Evolutionary conservation across 176 grass and related monocot species (phyloP).

Genomic region (Rhynchospora pubera): DNA sequence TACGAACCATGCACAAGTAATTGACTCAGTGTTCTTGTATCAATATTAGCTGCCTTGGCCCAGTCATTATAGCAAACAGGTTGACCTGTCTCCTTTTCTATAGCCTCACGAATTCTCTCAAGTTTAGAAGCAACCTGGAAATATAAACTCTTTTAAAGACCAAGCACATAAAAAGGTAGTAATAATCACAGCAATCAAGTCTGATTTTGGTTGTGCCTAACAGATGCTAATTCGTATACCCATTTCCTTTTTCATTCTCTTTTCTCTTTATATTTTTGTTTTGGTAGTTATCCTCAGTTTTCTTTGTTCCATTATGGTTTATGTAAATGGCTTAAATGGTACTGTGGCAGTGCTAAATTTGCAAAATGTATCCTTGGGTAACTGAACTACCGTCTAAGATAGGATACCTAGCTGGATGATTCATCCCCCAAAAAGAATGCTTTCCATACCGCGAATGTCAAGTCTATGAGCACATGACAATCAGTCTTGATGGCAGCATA

Average conservation of each 20-base stretch:
- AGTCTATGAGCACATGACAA: neutral
- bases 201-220: neutral
- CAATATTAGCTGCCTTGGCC: slow-evolving; percentile 68
- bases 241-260: neutral
- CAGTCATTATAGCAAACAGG: slow-evolving; percentile 43
- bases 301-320: neutral
- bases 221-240: neutral
- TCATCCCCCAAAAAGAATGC: too few species aligned
- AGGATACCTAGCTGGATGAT: too few species aligned
- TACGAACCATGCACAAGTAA: slow-evolving; percentile 47
- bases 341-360: neutral
- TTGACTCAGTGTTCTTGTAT: slow-evolving; percentile 38
- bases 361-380: too few species aligned
- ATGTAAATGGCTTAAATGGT: neutral
- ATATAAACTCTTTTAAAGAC: neutral
- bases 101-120: slow-evolving; percentile 46
- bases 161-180: neutral
- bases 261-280: neutral
- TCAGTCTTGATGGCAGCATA: neutral
- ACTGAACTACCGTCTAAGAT: too few species aligned
- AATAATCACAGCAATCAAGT: neutral
- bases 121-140: slow-evolving; percentile 58
- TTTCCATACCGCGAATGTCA: too few species aligned
- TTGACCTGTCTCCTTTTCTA: slow-evolving; percentile 39
- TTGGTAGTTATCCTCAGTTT: neutral